Percentiles rank a stretch among this genome's conserved stretches.
These are phyloP conservation scores for Alternaria sp. DNA, from an alignment of 2,329 filamentous ascomycete genomes.

Conservation along the genomic window DNA sequence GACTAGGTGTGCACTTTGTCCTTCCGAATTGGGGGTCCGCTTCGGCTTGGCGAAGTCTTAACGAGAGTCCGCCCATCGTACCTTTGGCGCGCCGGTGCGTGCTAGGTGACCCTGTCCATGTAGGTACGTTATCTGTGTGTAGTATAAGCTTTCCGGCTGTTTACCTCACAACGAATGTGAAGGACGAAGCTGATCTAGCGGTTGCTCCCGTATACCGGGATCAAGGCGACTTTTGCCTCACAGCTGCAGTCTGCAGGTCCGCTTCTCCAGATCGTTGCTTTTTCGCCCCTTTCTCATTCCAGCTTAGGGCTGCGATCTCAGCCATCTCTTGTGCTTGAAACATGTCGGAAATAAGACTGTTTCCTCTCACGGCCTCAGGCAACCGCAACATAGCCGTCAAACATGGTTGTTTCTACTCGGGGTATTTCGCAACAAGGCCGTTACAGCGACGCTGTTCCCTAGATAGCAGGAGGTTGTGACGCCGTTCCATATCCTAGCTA, in stretches of 20 bases:
- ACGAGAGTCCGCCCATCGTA: neutral
- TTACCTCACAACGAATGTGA: conserved; percentile 6
- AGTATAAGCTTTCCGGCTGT: conserved; percentile 7
- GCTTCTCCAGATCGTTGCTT: neutral
- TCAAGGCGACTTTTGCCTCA: neutral
- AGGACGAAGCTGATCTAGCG: conserved; percentile 9
- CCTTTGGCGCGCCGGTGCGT: neutral
- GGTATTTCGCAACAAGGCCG: neutral
- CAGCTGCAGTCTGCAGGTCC: conserved; percentile 1
- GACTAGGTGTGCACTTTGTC: conserved; percentile 12
- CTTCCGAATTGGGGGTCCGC: conserved; percentile 7
- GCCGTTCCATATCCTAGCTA: neutral
- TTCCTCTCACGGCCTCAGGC: neutral
- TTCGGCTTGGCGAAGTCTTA: conserved; percentile 17
- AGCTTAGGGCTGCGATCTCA: neutral
- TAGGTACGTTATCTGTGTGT: conserved; percentile 8
- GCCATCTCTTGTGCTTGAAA: neutral
- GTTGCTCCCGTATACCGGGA: conserved; percentile 8
- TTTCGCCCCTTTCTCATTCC: neutral
- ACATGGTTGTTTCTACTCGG: neutral
- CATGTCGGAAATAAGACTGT: neutral
- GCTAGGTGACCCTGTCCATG: conserved; percentile 3
- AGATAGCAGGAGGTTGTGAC: conserved; percentile 11
- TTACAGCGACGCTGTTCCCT: conserved; percentile 3
- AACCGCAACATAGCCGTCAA: neutral